Conservation (phyloP, 768 basidiomycete genomes). For the Mycena leptocephala region DNA sequence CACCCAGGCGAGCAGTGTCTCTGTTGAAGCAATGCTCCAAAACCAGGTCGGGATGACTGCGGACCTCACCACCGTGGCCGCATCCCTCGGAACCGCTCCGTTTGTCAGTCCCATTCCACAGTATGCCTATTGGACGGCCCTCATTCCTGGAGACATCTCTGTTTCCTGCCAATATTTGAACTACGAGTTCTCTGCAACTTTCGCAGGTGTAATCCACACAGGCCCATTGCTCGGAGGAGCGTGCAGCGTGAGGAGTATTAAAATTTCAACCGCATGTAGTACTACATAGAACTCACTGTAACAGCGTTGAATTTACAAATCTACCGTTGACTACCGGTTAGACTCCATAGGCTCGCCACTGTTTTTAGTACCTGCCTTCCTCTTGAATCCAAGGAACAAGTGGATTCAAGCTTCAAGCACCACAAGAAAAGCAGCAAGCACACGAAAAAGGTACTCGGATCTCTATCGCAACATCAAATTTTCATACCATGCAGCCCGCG, state of each 20-base stretch:
- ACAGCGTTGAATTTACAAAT: not conserved
- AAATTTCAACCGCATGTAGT: slow-evolving; percentile 9
- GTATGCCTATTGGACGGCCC: slow-evolving; percentile 20
- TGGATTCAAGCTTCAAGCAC: too few relatives aligned
- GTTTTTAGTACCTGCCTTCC: too few relatives aligned
- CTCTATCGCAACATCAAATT: too few relatives aligned
- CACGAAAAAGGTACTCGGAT: too few relatives aligned
- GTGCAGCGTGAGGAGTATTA: not conserved
- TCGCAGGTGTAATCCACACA: slow-evolving; percentile 10
- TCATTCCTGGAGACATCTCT: slow-evolving; percentile 17
- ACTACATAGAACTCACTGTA: not conserved
- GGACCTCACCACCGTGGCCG: slow-evolving; percentile 25
- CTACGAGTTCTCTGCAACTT: slow-evolving; percentile 19
- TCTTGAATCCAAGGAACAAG: too few relatives aligned
- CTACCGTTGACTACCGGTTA: too few relatives aligned
- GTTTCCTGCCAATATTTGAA: slow-evolving; percentile 22
- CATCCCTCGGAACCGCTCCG: slow-evolving; percentile 19
- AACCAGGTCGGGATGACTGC: slow-evolving; percentile 15
- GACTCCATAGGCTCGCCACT: too few relatives aligned
- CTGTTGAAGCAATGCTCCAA: slow-evolving; percentile 24
- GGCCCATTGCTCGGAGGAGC: slow-evolving; percentile 24
- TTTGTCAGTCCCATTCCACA: slow-evolving; percentile 23
- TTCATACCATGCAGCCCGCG: too few relatives aligned
- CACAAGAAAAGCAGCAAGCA: too few relatives aligned
- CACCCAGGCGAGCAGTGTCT: slow-evolving; percentile 18